Evolutionary conservation across 345 rosid genomes (phyloP), one percentile per base, ranked within the genome.

Genomic region (Eucalyptus dawsonii): DNA sequence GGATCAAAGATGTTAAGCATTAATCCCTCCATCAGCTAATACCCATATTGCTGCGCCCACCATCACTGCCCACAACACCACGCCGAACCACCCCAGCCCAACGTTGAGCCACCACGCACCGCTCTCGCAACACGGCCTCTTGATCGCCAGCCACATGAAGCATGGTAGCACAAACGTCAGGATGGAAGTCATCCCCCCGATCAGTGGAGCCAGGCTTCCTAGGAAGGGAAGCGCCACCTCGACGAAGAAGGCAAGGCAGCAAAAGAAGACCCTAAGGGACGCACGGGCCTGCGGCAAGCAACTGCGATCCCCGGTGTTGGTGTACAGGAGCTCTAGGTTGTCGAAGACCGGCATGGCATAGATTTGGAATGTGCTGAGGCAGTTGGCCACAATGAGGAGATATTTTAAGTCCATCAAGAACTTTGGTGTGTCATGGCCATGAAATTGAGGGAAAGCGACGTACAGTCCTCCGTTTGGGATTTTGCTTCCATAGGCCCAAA

Each of bases 331-430:
- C 88, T 94, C 95, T 25, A 95, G 44, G 88, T 93, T 94, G 94
- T 95, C 96, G 45, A 95, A 93, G 50, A 89, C 93, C 4, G 92
- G 94, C 95, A 95, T 93, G 22, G 93, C 95, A 7, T 94, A 95
- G 89, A 94, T 92, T 91, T 91, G 96, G 91, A 93, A 95, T 80
- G 93, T 69, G 29, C 91, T 50, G 4, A 94, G 89, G 92, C 94
- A 90, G 88, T 87, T 92, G 50, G 90, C 50, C 8, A 92, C 51
- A 7, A 92, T 62, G 22, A 93, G 76, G 12, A 92, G 16, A 87
- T 91, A 92, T 54, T 89, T 86, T 13, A 91, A 22, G 76, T 90
- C 90, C 62, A 90, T 86, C 14, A 91, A 49, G 7, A 27, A 9
- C 65, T 88, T 93, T 24, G 94, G 92, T 6, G 91, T 89, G 47